A percentile compares a stretch with the other conserved stretches of the same genome.
phyloP scores from a whole-genome alignment of 768 basidiomycete genomes.

The Kwoniella heveanensis region DNA sequence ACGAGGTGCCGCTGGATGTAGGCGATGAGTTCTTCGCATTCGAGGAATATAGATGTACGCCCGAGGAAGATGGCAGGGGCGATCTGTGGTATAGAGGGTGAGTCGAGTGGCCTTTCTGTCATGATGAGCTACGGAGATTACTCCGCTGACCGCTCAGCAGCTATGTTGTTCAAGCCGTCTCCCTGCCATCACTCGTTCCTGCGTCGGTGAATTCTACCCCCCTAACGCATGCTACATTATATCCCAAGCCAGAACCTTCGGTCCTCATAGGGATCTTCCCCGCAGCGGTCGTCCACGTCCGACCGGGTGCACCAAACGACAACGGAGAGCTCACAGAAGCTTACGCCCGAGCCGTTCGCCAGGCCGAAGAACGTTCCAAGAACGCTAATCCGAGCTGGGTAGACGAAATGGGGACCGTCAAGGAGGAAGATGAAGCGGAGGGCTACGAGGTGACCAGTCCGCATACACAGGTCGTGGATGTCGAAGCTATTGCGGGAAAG shows the following conservation, averaged over 20 bases:
- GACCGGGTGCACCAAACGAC: conserved; percentile 83
- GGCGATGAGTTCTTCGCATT: conserved; percentile 98
- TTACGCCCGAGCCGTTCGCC: conserved; percentile 60
- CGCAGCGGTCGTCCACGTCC: conserved; percentile 79
- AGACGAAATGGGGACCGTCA: conserved; percentile 62
- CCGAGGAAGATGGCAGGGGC: conserved; percentile 64
- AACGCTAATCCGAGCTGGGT: conserved; percentile 19
- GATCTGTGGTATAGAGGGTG: conserved; percentile 94
- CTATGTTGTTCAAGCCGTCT: conserved; percentile 67
- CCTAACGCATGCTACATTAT: conserved; percentile 1
- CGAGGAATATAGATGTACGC: conserved; percentile 75
- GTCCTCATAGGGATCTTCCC: conserved; percentile 95
- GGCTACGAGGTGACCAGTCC: conserved; percentile 19
- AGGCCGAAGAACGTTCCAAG: conserved; percentile 29
- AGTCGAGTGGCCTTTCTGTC: conserved; percentile 46
- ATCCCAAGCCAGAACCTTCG: conserved; percentile 49
- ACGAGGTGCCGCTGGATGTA: conserved; percentile 69
- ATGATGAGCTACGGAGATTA: conserved; percentile 4
- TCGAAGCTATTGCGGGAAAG: not conserved
- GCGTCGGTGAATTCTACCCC: not conserved
- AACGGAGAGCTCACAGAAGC: conserved; percentile 80
- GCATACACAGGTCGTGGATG: conserved; percentile 11
- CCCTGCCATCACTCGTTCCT: conserved; percentile 19
- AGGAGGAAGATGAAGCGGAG: conserved; percentile 63
- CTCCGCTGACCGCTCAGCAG: conserved; percentile 57